Base-by-base conservation (phyloP, 352 stramenopile species). In the Proteromonas lacertae region DNA sequence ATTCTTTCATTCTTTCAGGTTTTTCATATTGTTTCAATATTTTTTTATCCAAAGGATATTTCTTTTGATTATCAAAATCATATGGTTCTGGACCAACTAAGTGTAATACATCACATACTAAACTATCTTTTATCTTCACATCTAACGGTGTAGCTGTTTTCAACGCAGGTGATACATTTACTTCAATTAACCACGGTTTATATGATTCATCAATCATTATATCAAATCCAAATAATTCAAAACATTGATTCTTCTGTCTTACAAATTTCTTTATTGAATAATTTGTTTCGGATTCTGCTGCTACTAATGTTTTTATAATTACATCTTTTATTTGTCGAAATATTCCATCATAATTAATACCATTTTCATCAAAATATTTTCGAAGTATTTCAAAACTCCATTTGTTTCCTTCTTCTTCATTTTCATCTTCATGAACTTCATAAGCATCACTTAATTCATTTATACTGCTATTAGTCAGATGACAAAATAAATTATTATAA, bases 391-490 rank as follows among this genome's bases (percentile, higher is more conserved):
- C 21, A 38, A 4, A 17, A 19, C 16, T 22, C 28, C 21, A 17
- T 20, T 5, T 41, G 10, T 10, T 10, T 10, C 17, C 30, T 10
- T 10, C 17, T 21, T 10, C 20, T 24, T 9, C 17, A 10, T n/a
- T n/a, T n/a, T n/a, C n/a, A n/a, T n/a, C n/a, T n/a, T n/a, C n/a
- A n/a, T n/a, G n/a, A n/a, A n/a, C n/a, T n/a, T n/a, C n/a, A n/a
- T 22, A 10, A n/a, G 35, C 21, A 17, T 29, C 25, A 42, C 36
- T 57, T 18, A 65, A 38, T 42, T 83, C 81, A 45, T 88, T 68
- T 45, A 87, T 77, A 32, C 65, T 82, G 48, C 66, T 82, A 55
- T 92, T 92, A 8, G 77, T 92, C 5, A 92, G 47, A 41, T 92
- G 76, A 23, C 89, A 64, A 17, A 81, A 76, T 8, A 70, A 50